Percentiles rank a stretch among this genome's conserved stretches.
Conservation (phyloP, 2,329 filamentous ascomycete species). For the Tolypocladium pustulatum region DNA sequence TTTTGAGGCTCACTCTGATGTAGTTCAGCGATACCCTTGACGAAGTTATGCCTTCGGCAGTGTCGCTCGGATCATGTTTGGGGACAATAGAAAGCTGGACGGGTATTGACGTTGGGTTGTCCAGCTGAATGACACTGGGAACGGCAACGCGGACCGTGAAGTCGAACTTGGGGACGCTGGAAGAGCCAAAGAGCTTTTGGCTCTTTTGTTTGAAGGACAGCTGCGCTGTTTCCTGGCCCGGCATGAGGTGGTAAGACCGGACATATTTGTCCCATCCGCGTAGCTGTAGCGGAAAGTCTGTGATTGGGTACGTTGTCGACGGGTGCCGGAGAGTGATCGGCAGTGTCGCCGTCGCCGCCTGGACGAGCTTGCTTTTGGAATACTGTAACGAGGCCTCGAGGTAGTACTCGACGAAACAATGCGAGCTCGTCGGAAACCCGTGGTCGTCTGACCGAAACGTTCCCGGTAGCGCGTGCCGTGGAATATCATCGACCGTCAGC, state of each 20-base stretch:
- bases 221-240: conserved; percentile 17
- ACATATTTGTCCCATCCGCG: not conserved
- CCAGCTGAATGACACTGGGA: conserved; percentile 19
- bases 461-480: conserved; percentile 7
- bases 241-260: conserved; percentile 16
- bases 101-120: conserved; percentile 11
- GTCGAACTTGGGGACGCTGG: conserved; percentile 19
- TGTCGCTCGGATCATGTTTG: conserved; percentile 5
- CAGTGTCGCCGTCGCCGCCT: conserved; percentile 6
- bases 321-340: conserved; percentile 11
- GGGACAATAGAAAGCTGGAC: conserved; percentile 10
- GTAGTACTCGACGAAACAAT: conserved; percentile 24
- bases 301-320: conserved; percentile 7
- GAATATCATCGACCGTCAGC: not conserved
- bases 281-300: conserved; percentile 4
- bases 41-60: conserved; percentile 2
- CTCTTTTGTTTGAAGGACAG: conserved; percentile 21
- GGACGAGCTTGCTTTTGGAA: not conserved
- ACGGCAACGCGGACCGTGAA: conserved; percentile 15
- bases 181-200: conserved; percentile 18
- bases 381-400: conserved; percentile 17
- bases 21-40: conserved; percentile 8
- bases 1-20: conserved; percentile 8
- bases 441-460: conserved; percentile 3
- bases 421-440: conserved; percentile 4